Percentiles rank a stretch among this genome's conserved stretches.
Conservation (phyloP, 108 stramenopile species). For the Skeletonema costatum region DNA sequence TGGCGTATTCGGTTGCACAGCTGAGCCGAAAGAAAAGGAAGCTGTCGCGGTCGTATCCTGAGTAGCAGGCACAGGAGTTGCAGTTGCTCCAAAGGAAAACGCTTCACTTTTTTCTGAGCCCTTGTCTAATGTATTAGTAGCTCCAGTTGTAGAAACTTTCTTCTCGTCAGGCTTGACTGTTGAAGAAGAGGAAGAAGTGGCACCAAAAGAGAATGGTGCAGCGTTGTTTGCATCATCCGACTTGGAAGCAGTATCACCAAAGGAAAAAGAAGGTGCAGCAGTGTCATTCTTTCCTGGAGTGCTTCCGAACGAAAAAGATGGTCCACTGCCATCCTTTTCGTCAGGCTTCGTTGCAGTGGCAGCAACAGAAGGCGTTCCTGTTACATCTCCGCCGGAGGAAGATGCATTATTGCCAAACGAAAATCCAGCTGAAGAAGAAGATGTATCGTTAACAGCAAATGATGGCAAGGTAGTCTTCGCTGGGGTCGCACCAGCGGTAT, state of each 20-base stretch:
- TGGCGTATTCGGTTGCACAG: slow-evolving; percentile 1
- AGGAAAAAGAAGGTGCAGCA: background rate
- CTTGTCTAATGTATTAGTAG: background rate
- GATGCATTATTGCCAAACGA: background rate
- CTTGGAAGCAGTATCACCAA: background rate
- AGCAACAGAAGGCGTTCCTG: background rate
- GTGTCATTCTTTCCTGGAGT: background rate
- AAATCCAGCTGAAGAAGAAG: background rate
- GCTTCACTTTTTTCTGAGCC: background rate
- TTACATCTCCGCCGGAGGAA: background rate
- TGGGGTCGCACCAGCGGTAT: background rate
- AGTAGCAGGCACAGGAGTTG: background rate
- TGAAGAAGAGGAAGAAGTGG: background rate
- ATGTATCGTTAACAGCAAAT: background rate
- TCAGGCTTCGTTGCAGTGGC: background rate
- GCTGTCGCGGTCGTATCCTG: background rate
- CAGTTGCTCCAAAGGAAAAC: background rate
- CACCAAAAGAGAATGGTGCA: background rate
- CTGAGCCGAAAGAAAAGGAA: background rate
- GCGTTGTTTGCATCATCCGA: background rate
- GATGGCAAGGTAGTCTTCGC: background rate
- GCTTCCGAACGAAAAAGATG: background rate
- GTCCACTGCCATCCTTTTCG: background rate
- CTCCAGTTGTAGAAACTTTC: background rate
- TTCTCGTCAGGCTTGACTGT: background rate